Evolutionary conservation across 495 filamentous ascomycete genomes (phyloP).

Genomic region (Bacidia gigantensis): DNA sequence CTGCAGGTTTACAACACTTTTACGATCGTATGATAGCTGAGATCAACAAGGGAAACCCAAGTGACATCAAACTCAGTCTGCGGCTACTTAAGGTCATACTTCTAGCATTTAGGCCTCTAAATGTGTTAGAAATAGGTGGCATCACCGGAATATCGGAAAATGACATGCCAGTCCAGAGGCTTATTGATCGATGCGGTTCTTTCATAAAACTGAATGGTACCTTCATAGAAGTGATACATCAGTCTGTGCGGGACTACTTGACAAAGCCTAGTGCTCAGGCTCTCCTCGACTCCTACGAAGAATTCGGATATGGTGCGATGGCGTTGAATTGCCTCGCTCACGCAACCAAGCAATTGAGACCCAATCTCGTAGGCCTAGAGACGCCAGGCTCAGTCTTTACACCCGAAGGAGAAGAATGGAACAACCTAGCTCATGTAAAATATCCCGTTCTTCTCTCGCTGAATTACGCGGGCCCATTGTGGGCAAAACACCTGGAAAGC

Average conservation of each 20-base stretch:
- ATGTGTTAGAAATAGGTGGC: background rate
- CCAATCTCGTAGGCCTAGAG: background rate
- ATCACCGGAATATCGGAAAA: background rate
- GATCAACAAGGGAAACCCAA: background rate
- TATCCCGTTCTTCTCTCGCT: too few species aligned
- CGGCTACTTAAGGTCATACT: background rate
- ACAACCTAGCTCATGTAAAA: too few species aligned
- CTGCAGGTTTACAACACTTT: background rate
- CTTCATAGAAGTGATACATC: background rate
- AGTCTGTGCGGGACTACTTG: background rate
- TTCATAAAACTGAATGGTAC: background rate
- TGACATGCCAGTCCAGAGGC: background rate
- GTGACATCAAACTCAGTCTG: background rate
- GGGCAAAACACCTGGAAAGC: background rate
- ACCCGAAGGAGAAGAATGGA: background rate
- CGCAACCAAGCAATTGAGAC: background rate
- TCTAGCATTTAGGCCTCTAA: background rate
- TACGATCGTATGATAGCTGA: background rate
- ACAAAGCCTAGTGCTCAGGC: background rate
- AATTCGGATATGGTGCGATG: background rate
- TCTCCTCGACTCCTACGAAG: background rate
- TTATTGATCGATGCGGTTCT: background rate
- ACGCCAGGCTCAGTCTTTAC: background rate
- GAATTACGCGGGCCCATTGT: background rate
- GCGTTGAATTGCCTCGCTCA: background rate